phyloP scores from a whole-genome alignment of 768 basidiomycete genomes.

The Amanita rimosa region DNA sequence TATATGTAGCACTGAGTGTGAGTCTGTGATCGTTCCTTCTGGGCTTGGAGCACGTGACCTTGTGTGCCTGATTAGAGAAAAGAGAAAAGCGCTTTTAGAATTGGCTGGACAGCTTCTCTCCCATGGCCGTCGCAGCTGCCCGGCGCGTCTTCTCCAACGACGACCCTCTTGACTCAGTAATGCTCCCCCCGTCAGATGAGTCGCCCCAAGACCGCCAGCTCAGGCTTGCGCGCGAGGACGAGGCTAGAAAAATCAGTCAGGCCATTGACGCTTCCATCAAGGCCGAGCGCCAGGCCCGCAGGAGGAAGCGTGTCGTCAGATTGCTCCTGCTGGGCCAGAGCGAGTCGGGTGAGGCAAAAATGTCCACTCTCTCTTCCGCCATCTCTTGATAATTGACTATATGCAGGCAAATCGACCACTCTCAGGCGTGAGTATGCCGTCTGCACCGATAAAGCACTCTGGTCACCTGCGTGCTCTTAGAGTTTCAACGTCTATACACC shows the following conservation, averaged over 20 bases:
- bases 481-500: conserved; percentile 67
- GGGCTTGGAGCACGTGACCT: neutral
- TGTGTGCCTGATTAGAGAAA: conserved; percentile 4
- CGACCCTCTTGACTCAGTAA: conserved; percentile 58
- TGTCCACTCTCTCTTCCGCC: conserved; percentile 3
- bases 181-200: conserved; percentile 61
- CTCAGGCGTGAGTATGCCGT: conserved; percentile 51
- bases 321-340: conserved; percentile 73
- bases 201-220: conserved; percentile 42
- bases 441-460: neutral
- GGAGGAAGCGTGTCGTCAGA: conserved; percentile 62
- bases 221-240: conserved; percentile 50
- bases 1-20: too few relatives aligned
- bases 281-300: conserved; percentile 45
- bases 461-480: conserved; percentile 22
- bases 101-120: conserved; percentile 12
- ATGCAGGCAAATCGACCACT: conserved; percentile 68
- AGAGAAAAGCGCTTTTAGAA: conserved; percentile 4
- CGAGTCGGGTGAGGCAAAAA: conserved; percentile 47
- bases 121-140: conserved; percentile 22
- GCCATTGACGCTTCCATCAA: conserved; percentile 71
- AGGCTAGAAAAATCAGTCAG: conserved; percentile 51
- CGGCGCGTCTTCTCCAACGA: conserved; percentile 11
- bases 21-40: conserved; percentile 17
- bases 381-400: conserved; percentile 2